Evolutionary conservation across 2,329 filamentous ascomycete species (phyloP).

Genomic region (Alternaria hordeiaustralica): DNA sequence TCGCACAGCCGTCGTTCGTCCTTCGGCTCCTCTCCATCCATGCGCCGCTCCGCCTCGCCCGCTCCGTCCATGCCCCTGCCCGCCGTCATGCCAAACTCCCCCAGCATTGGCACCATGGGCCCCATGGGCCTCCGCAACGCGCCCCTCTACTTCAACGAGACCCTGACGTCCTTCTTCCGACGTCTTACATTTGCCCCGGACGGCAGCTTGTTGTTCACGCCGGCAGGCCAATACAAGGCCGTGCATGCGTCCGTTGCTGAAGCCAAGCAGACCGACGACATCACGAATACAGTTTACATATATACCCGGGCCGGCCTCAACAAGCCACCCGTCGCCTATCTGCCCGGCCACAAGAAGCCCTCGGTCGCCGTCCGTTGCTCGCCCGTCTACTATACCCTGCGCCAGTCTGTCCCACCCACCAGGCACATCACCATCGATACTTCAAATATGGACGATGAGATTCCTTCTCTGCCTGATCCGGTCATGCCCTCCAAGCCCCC

Average conservation of each 20-base stretch:
- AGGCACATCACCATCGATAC: slow-evolving; percentile 96
- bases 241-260: slow-evolving; percentile 72
- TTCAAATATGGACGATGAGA: slow-evolving; percentile 82
- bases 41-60: slow-evolving; percentile 86
- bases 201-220: slow-evolving; percentile 90
- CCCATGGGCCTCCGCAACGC: slow-evolving; percentile 71
- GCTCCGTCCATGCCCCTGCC: slow-evolving; percentile 92
- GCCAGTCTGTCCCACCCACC: slow-evolving; percentile 70
- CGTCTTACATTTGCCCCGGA: slow-evolving; percentile 94
- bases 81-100: slow-evolving; percentile 94
- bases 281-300: slow-evolving; percentile 97
- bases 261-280: slow-evolving; percentile 77
- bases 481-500: slow-evolving; percentile 64
- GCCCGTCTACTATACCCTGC: slow-evolving; percentile 82
- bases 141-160: slow-evolving; percentile 94
- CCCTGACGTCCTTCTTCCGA: slow-evolving; percentile 94
- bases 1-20: slow-evolving; percentile 95
- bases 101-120: slow-evolving; percentile 68
- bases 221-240: slow-evolving; percentile 92
- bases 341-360: slow-evolving; percentile 97
- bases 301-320: slow-evolving; percentile 97
- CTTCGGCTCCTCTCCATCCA: slow-evolving; percentile 78
- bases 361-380: slow-evolving; percentile 96
- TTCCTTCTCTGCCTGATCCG: slow-evolving; percentile 83
- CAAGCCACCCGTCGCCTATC: slow-evolving; percentile 91